Evolutionary conservation across 208 protist genomes (phyloP).

Genomic region (Leishmania lainsoni): DNA sequence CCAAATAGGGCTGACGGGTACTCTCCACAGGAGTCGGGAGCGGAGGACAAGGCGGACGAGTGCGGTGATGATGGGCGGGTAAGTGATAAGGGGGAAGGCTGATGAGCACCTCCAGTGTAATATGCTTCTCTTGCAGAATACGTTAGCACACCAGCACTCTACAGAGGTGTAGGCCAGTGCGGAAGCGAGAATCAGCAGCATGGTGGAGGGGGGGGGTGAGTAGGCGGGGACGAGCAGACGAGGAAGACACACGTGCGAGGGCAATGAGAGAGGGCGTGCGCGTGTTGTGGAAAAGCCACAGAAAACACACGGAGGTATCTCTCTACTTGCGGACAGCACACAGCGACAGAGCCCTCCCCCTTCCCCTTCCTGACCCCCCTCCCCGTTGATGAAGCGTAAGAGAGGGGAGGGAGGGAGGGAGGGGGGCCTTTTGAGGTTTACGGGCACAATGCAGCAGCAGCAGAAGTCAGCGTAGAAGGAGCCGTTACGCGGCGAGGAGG

Average conservation of each 20-base stretch:
- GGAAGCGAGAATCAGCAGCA: not conserved
- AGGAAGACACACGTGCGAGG: not conserved
- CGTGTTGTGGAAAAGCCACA: not conserved
- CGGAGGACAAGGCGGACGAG: not conserved
- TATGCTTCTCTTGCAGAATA: not conserved
- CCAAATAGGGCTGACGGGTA: not conserved
- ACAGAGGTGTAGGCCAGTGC: not conserved
- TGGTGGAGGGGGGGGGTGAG: not conserved
- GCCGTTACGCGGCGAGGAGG: not conserved
- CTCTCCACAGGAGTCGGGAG: not conserved
- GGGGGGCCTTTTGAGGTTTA: not conserved
- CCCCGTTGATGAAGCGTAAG: not conserved
- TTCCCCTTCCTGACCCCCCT: not conserved
- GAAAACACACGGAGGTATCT: not conserved
- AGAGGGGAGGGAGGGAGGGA: not conserved
- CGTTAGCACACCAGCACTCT: not conserved
- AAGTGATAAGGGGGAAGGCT: not conserved
- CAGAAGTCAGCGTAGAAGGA: not conserved
- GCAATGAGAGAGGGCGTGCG: not conserved
- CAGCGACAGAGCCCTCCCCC: not conserved
- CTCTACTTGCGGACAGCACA: not conserved
- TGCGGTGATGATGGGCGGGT: not conserved
- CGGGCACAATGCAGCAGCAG: constrained; percentile 1
- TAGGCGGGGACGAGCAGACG: not conserved
- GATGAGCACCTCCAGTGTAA: not conserved